Percentiles rank a stretch among this genome's conserved stretches.
phyloP scores from a whole-genome alignment of 139 green algal species.

The Ostreobium quekettii region DNA sequence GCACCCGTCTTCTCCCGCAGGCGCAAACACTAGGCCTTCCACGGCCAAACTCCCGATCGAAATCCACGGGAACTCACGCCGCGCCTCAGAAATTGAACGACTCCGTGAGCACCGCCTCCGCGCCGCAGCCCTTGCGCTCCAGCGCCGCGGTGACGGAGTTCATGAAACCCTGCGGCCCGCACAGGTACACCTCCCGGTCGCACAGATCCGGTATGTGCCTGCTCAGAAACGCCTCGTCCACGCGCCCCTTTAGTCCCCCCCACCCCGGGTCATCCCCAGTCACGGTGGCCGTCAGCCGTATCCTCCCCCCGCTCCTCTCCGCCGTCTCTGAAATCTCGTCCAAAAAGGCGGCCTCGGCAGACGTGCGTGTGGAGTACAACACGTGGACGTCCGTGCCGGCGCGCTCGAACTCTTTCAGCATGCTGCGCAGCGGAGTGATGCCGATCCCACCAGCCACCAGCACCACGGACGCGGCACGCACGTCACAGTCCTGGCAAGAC shows the following conservation, averaged over 20 bases:
- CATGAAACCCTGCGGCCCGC: conserved; percentile 16
- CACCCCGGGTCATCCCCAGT: background rate
- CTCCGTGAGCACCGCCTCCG: background rate
- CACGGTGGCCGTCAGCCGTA: background rate
- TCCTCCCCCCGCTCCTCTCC: background rate
- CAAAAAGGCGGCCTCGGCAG: conserved; percentile 12
- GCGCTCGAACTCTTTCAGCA: conserved; percentile 16
- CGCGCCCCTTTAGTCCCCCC: background rate
- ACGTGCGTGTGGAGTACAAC: conserved; percentile 3
- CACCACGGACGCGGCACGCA: background rate
- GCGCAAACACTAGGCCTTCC: too few relatives aligned
- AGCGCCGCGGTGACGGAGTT: background rate
- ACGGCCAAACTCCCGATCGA: too few relatives aligned
- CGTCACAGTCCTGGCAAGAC: background rate
- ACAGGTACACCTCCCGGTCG: conserved; percentile 12
- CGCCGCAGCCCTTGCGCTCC: background rate
- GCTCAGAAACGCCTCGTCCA: background rate
- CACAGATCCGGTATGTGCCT: conserved; percentile 9
- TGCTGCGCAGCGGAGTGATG: conserved; percentile 24
- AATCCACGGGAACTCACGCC: too few relatives aligned
- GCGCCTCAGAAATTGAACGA: background rate
- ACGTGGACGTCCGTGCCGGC: background rate
- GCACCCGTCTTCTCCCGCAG: too few relatives aligned
- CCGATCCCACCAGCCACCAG: conserved; percentile 30
- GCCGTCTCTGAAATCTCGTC: conserved; percentile 6